A percentile compares a stretch with the other conserved stretches of the same genome.
These are phyloP conservation scores for Diaporthe vaccinii DNA, from an alignment of 2,329 filamentous ascomycete species.

Conservation along the genomic window DNA sequence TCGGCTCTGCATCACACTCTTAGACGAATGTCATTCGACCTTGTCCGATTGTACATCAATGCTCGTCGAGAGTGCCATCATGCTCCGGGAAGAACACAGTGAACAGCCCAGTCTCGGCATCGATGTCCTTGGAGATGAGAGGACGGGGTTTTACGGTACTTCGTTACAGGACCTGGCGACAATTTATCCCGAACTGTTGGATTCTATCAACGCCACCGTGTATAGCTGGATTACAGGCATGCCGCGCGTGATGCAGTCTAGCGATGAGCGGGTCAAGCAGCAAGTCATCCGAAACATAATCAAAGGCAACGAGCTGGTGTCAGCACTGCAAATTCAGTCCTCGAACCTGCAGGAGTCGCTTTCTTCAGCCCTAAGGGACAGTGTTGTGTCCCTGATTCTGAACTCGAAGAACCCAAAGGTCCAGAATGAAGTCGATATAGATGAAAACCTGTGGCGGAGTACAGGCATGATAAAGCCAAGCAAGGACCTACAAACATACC, in stretches of 20 bases:
- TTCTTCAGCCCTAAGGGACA: slow-evolving; percentile 79
- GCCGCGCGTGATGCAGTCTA: slow-evolving; percentile 84
- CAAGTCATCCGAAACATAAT: slow-evolving; percentile 82
- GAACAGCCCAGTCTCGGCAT: slow-evolving; percentile 50
- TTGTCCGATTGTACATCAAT: slow-evolving; percentile 78
- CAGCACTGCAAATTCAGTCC: slow-evolving; percentile 73
- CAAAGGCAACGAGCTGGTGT: slow-evolving; percentile 77
- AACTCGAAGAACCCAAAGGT: slow-evolving; percentile 50
- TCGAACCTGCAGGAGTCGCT: slow-evolving; percentile 77
- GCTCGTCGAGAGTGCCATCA: slow-evolving; percentile 85
- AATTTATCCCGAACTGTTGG: slow-evolving; percentile 66
- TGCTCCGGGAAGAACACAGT: slow-evolving; percentile 66
- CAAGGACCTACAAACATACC: slow-evolving; percentile 58
- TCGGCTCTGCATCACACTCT: slow-evolving; percentile 78
- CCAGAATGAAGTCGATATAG: slow-evolving; percentile 50
- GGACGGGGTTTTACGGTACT: slow-evolving; percentile 58
- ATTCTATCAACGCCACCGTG: slow-evolving; percentile 74
- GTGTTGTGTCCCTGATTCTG: slow-evolving; percentile 66
- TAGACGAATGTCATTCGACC: slow-evolving; percentile 84
- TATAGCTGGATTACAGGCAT: slow-evolving; percentile 87
- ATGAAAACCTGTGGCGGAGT: slow-evolving; percentile 47
- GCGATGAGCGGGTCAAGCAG: slow-evolving; percentile 83
- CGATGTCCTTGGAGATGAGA: slow-evolving; percentile 42
- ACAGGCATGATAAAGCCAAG: slow-evolving; percentile 47
- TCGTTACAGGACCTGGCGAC: slow-evolving; percentile 65